A percentile compares a stretch with the other conserved stretches of the same genome.
Evolutionary conservation across 169 alveolate genomes (phyloP).

Genomic region (Plasmodium ovale): DNA sequence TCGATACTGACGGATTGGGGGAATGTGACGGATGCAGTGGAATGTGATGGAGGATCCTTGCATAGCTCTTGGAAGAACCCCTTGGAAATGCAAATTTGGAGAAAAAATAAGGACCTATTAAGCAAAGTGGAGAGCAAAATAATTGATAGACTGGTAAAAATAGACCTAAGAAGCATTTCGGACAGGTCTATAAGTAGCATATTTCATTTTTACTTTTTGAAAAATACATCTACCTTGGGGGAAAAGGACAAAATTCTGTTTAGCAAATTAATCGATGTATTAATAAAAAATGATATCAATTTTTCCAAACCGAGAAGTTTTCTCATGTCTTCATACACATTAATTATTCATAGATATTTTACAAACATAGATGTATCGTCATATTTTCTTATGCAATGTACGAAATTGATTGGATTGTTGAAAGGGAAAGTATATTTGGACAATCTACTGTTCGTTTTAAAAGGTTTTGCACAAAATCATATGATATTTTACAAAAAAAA

Average conservation of each 20-base stretch:
- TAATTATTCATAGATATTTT: slow-evolving; percentile 63
- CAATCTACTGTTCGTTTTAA: slow-evolving; percentile 63
- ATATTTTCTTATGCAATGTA: slow-evolving; percentile 54
- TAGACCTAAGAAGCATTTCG: slow-evolving; percentile 16
- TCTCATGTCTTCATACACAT: slow-evolving; percentile 61
- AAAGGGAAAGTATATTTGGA: slow-evolving; percentile 30
- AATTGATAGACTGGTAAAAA: slow-evolving; percentile 11
- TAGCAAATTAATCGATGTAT: slow-evolving; percentile 18
- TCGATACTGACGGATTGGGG: neutral
- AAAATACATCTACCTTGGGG: slow-evolving; percentile 6
- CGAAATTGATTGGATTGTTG: slow-evolving; percentile 36
- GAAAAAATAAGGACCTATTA: slow-evolving; percentile 14
- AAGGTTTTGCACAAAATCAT: slow-evolving; percentile 63
- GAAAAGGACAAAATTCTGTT: slow-evolving; percentile 21
- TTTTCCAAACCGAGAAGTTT: slow-evolving; percentile 38
- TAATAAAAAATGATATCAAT: slow-evolving; percentile 36
- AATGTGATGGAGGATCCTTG: neutral
- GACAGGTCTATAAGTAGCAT: slow-evolving; percentile 58
- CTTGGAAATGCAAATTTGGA: neutral
- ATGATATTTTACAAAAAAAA: slow-evolving; percentile 50
- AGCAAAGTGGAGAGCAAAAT: slow-evolving; percentile 31
- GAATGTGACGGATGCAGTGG: neutral
- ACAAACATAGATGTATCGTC: slow-evolving; percentile 43
- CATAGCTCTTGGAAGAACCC: too few species aligned
- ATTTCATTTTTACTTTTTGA: slow-evolving; percentile 63